phyloP scores from a whole-genome alignment of 78 protist genomes.

The Chrysochromulina parva region DNA sequence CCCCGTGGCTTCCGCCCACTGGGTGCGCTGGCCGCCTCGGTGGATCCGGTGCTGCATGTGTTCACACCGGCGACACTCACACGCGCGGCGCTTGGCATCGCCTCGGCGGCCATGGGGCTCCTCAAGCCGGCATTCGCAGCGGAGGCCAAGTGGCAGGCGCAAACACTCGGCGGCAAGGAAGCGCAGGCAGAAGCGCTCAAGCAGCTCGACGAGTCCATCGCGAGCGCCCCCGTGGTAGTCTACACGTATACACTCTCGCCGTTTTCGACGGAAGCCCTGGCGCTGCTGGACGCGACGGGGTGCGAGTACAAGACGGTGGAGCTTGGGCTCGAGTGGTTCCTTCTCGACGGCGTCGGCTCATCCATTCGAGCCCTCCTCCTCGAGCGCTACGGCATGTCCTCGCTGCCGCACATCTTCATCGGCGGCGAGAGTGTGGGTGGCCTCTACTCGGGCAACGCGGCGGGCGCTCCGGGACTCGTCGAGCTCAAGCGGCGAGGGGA shows the following conservation, averaged over 20 bases:
- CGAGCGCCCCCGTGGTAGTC: not conserved
- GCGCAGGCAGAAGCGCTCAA: too few relatives aligned
- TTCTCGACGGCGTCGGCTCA: not conserved
- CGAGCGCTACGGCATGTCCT: not conserved
- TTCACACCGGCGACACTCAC: not conserved
- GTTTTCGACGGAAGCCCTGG: not conserved
- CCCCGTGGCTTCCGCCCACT: not conserved
- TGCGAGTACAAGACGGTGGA: not conserved
- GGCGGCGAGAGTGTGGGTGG: slow-evolving; percentile 1
- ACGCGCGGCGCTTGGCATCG: too few relatives aligned
- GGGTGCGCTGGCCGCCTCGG: not conserved
- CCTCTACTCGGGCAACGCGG: not conserved
- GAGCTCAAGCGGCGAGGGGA: not conserved
- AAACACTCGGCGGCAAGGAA: too few relatives aligned
- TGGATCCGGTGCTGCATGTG: not conserved
- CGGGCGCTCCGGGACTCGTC: not conserved
- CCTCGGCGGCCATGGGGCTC: too few relatives aligned
- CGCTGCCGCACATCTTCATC: slow-evolving; percentile 21
- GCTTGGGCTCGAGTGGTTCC: slow-evolving; percentile 34
- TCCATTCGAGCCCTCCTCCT: not conserved
- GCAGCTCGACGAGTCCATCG: not conserved
- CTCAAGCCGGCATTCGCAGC: too few relatives aligned
- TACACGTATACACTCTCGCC: not conserved
- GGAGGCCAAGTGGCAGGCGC: too few relatives aligned
- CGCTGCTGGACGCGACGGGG: slow-evolving; percentile 5